These are phyloP conservation scores for Crithidia acanthocephali DNA, from an alignment of 208 protist genomes.

Conservation along the genomic window DNA sequence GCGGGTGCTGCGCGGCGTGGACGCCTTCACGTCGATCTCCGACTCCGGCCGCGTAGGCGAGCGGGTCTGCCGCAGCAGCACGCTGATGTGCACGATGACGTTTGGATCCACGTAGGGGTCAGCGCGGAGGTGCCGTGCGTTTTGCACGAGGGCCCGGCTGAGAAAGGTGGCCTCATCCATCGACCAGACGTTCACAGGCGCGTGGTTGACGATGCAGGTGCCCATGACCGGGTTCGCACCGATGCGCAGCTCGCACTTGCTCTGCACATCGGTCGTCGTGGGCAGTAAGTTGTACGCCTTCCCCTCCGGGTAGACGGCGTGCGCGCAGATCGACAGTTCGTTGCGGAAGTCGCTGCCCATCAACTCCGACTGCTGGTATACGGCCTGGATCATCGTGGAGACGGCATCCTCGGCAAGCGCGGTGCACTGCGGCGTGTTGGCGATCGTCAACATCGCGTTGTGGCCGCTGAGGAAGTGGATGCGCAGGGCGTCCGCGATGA, in stretches of 20 bases:
- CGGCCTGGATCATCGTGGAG: conserved; percentile 26
- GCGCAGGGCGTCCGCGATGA: conserved; percentile 24
- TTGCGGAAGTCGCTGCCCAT: conserved; percentile 31
- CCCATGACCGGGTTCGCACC: conserved; percentile 48
- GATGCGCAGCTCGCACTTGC: conserved; percentile 10
- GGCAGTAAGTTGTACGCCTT: conserved; percentile 40
- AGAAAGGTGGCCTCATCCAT: conserved; percentile 30
- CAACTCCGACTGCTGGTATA: conserved; percentile 17
- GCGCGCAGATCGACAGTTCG: conserved; percentile 33
- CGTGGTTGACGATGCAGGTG: conserved; percentile 36
- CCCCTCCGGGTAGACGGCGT: conserved; percentile 36
- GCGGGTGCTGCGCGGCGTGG: not conserved
- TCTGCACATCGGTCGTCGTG: conserved; percentile 2
- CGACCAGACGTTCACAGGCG: conserved; percentile 26
- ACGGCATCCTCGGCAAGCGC: conserved; percentile 42
- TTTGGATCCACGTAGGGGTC: conserved; percentile 35
- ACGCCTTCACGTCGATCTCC: not conserved
- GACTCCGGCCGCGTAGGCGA: not conserved
- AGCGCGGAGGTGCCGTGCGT: conserved; percentile 32
- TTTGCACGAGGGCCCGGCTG: conserved; percentile 34
- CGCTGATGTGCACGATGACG: conserved; percentile 34
- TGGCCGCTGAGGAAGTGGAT: conserved; percentile 45
- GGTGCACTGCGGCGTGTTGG: conserved; percentile 38
- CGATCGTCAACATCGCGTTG: conserved; percentile 41
- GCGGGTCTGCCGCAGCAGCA: conserved; percentile 37